A percentile compares a stretch with the other conserved stretches of the same genome.
These are phyloP conservation scores for Mortierella sp. DNA, from an alignment of 371 early-diverging fungal species.

Conservation along the genomic window DNA sequence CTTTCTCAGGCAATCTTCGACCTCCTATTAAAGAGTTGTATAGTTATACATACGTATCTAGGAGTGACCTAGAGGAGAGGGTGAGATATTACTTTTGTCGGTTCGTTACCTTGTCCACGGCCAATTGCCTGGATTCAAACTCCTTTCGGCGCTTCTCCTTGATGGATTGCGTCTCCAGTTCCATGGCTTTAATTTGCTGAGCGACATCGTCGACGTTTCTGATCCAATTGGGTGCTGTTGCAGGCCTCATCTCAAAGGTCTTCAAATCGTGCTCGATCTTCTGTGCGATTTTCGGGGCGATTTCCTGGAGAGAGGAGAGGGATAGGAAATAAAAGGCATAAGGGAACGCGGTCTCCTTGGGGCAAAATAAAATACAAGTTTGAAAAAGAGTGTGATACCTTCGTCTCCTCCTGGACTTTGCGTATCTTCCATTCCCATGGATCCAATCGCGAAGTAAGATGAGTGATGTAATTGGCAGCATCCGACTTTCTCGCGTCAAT, in stretches of 20 bases:
- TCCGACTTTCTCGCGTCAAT: slow-evolving; percentile 1
- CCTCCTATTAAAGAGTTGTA: slow-evolving; percentile 25
- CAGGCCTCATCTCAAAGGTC: background rate
- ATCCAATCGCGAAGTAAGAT: slow-evolving; percentile 46
- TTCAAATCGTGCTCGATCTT: slow-evolving; percentile 29
- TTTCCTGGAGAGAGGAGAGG: slow-evolving; percentile 8
- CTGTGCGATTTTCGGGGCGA: slow-evolving; percentile 22
- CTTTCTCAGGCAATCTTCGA: slow-evolving; percentile 23
- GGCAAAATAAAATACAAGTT: too few relatives aligned
- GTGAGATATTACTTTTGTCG: too few relatives aligned
- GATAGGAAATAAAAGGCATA: background rate
- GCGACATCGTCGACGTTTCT: slow-evolving; percentile 18
- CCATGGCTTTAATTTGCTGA: slow-evolving; percentile 21
- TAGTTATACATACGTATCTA: too few relatives aligned
- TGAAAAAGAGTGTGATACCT: slow-evolving; percentile 4
- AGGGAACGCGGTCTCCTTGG: too few relatives aligned
- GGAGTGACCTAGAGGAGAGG: too few relatives aligned
- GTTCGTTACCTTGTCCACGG: slow-evolving; percentile 23
- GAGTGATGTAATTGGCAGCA: slow-evolving; percentile 36
- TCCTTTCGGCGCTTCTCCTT: slow-evolving; percentile 39
- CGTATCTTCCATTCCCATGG: slow-evolving; percentile 42
- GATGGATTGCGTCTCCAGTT: slow-evolving; percentile 26
- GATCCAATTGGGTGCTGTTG: background rate
- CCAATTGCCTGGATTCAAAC: slow-evolving; percentile 21
- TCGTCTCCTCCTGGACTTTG: slow-evolving; percentile 31